Conservation (phyloP, 2,329 filamentous ascomycete genomes). For the Hypoxylon sp. region DNA sequence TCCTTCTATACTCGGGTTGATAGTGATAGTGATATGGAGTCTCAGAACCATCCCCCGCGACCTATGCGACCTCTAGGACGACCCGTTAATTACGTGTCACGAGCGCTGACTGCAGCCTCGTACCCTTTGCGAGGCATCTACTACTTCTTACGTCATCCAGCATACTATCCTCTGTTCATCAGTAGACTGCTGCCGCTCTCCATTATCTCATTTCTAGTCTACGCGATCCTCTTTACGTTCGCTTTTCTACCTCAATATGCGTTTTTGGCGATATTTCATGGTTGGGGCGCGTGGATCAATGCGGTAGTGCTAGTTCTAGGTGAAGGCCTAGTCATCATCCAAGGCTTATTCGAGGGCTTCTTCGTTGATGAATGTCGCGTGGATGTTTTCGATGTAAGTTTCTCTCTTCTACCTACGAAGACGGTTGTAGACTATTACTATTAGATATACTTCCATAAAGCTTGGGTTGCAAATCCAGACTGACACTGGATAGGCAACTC, state of each 20-base stretch:
- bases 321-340: constrained; percentile 80
- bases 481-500: constrained; percentile 67
- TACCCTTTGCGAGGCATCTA: constrained; percentile 80
- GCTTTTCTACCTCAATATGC: constrained; percentile 90
- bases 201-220: constrained; percentile 85
- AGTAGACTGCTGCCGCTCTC: constrained; percentile 84
- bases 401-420: background rate
- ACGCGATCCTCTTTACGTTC: constrained; percentile 89
- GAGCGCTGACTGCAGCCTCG: constrained; percentile 64
- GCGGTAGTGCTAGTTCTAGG: constrained; percentile 90
- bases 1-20: constrained; percentile 7
- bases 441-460: background rate
- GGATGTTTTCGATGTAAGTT: constrained; percentile 84
- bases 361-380: constrained; percentile 85
- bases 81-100: constrained; percentile 60
- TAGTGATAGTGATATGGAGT: constrained; percentile 48
- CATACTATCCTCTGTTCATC: constrained; percentile 85
- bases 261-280: constrained; percentile 91
- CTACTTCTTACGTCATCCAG: constrained; percentile 83
- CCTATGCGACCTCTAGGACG: constrained; percentile 53
- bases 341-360: constrained; percentile 81
- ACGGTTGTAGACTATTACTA: background rate
- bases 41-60: constrained; percentile 40
- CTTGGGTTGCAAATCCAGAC: constrained; percentile 28
- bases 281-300: constrained; percentile 89